phyloP scores from a whole-genome alignment of 306 rosid genomes.

The Fragaria vesca region DNA sequence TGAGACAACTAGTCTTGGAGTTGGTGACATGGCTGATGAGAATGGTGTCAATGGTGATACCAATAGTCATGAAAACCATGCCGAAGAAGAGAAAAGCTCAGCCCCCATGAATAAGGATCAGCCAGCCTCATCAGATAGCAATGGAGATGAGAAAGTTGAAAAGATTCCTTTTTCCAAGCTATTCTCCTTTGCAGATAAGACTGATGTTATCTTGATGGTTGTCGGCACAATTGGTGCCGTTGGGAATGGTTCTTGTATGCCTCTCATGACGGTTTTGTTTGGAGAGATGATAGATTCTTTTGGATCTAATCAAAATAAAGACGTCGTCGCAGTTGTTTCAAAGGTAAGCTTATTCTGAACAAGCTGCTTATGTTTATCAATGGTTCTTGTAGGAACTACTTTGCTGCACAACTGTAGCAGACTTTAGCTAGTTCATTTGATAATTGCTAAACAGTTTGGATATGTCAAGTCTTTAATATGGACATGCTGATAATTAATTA shows the following conservation, averaged over 20 bases:
- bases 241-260: slow-evolving; percentile 66
- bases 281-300: slow-evolving; percentile 63
- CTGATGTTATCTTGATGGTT: slow-evolving; percentile 57
- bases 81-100: slow-evolving; percentile 23
- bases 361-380: background rate
- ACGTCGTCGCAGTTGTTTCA: slow-evolving; percentile 48
- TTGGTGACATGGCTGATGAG: slow-evolving; percentile 44
- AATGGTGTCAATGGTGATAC: slow-evolving; percentile 27
- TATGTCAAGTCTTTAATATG: background rate
- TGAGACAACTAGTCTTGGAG: slow-evolving; percentile 6
- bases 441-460: background rate
- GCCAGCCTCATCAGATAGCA: slow-evolving; percentile 25
- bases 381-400: background rate
- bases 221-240: slow-evolving; percentile 67
- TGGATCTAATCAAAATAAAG: slow-evolving; percentile 47
- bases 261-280: slow-evolving; percentile 67
- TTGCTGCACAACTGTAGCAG: background rate
- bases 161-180: slow-evolving; percentile 62
- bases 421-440: background rate
- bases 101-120: slow-evolving; percentile 24
- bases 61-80: slow-evolving; percentile 22
- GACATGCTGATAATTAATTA: slow-evolving; percentile 7
- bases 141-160: slow-evolving; percentile 37
- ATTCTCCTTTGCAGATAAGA: slow-evolving; percentile 72
- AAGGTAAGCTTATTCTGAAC: slow-evolving; percentile 43